A percentile compares a stretch with the other conserved stretches of the same genome.
These are phyloP conservation scores for Sphagnum fallax DNA, from an alignment of 228 moss, liverwort and hornwort genomes.

Conservation along the genomic window DNA sequence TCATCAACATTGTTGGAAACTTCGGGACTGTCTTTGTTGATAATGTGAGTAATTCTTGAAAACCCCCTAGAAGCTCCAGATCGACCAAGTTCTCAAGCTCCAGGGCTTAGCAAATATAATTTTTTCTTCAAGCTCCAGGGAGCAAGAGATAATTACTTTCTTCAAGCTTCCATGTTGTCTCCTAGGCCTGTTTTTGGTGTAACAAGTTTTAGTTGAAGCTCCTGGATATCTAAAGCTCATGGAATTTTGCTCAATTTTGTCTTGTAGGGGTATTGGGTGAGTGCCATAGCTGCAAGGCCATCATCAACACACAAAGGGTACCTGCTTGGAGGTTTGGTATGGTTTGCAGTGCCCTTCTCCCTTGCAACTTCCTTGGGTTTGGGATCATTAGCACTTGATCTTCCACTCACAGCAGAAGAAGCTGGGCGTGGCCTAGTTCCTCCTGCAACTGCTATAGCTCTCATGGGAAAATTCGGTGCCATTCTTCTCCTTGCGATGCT, in stretches of 20 bases:
- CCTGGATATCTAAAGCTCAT: too few relatives aligned
- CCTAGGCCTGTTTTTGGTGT: too few relatives aligned
- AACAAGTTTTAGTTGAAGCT: too few relatives aligned
- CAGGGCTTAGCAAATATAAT: too few relatives aligned
- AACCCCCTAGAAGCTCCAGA: too few relatives aligned
- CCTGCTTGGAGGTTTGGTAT: slow-evolving; percentile 46
- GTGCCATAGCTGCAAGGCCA: slow-evolving; percentile 50
- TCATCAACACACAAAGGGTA: slow-evolving; percentile 56
- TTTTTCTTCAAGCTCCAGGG: too few relatives aligned
- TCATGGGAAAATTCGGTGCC: slow-evolving; percentile 46
- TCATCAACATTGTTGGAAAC: slow-evolving; percentile 73
- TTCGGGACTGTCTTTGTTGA: slow-evolving; percentile 71
- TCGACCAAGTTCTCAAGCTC: too few relatives aligned
- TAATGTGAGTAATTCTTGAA: slow-evolving; percentile 20
- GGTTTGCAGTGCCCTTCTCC: slow-evolving; percentile 65
- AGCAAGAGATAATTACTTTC: too few relatives aligned
- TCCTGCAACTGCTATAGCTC: slow-evolving; percentile 43
- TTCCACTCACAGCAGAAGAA: slow-evolving; percentile 35
- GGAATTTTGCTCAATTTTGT: not conserved
- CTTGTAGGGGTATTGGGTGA: slow-evolving; percentile 51
- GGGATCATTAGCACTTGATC: slow-evolving; percentile 39
- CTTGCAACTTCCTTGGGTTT: slow-evolving; percentile 53
- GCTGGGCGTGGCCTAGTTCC: slow-evolving; percentile 47
- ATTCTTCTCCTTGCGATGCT: slow-evolving; percentile 45
- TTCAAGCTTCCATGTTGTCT: too few relatives aligned